Evolutionary conservation across 345 rosid species (phyloP), one percentile per base, ranked within the genome.

Genomic region (Lumnitzera littorea): DNA sequence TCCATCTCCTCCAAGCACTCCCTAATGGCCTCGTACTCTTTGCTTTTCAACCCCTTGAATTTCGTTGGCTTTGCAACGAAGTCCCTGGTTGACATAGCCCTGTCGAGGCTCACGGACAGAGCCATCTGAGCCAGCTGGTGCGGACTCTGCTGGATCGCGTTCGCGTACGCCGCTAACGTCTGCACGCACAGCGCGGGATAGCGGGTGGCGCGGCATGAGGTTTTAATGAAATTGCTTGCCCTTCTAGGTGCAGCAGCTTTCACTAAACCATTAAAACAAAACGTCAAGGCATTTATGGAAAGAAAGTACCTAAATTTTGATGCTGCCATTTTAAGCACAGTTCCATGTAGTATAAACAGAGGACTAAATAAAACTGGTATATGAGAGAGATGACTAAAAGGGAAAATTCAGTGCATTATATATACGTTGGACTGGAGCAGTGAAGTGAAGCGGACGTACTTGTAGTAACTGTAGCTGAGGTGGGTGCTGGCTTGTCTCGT

Each of bases 1-100:
- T 62, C 76, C 56, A 84, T 75, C 78, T 87, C 91, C 27, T 87
- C 86, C 3, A 74, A n/a, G 55, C 98, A 92, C 54, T 89, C 98
- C 5, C 75, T 61, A 59, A 89, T 64, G 11, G 92, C 96, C n/a
- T 65, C 81, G 10, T 58, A 61, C 75, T 89, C 91, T 41, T 78
- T 77, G 24, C 69, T 57, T 77, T 73, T 80, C 2, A 92, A 66
- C 1, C 84, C 86, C 72, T 56, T 80, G 70, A 87, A 78, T 59
- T 74, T 87, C 8, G 73, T 67, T 31, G 84, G 29, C 50, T 69
- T 82, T 54, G 74, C 69, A 25, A 92, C 94, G 12, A 82, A 92
- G 46, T 76, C 67, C 67, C 66, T 78, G 2, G 94, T 64, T 62
- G 76, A 74, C 57, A 72, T 82, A 5, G 94, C 96, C 61, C 75